Base-by-base conservation (phyloP, 345 rosid genomes). In the Passiflora organensis region DNA sequence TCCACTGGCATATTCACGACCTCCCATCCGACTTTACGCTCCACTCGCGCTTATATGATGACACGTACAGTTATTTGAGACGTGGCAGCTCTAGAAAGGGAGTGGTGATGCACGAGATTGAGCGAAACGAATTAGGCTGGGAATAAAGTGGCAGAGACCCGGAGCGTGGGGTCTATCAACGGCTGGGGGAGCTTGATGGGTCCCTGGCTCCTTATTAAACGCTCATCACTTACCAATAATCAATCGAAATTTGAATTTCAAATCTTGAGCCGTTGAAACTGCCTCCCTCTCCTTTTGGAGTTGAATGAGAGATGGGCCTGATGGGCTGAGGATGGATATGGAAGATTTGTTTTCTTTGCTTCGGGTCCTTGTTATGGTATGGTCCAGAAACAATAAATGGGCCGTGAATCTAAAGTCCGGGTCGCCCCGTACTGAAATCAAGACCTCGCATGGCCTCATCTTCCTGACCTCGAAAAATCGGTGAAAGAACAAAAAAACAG, bases 191-290 rank as follows among this genome's bases (percentile, higher is more conserved):
- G 53, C 47, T 20, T 45, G 13, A 1, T 5, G 51, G 45, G 53
- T 2, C 53, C 66, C 51, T 1, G 6, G 2, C 3, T 43, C 23
- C 51, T 4, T 9, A 23, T 15, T 14, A 21, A 34, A 36, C 62
- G 62, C 34, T 32, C 32, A 9, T 46, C 25, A 34, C 43, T 11
- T 3, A 1, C 39, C 41, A 53, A 10, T 24, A 10, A 51, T 13
- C 39, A 48, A 49, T 32, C 38, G 18, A 57, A 50, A 49, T 65
- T 51, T 45, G 57, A 65, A 19, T 56, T 65, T 38, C 20, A 65
- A 65, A 41, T 50, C 45, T 1, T 37, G 63, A 43, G 58, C 63
- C 63, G 60, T 63, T 1, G 17, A 16, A 55, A 63, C 54, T 17
- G 18, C 43, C 3, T 13, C 6, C 32, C 20, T 24, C 14, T 13